Evolutionary conservation across 2,329 filamentous ascomycete species (phyloP).

Genomic region (Aspergillus floridensis): DNA sequence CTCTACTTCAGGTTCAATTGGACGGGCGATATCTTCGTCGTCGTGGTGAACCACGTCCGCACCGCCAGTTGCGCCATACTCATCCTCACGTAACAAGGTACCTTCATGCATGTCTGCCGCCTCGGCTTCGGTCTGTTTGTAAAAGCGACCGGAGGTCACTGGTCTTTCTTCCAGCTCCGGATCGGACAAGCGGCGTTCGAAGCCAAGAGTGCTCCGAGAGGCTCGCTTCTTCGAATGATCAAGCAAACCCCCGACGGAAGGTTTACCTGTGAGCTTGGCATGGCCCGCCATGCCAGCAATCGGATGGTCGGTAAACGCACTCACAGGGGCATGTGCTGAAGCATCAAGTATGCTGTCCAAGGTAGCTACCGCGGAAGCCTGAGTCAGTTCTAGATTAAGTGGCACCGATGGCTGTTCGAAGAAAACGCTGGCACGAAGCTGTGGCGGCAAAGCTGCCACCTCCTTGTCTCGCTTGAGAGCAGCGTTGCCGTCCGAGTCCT

Average conservation of each 20-base stretch:
- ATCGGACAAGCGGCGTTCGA: slow-evolving; percentile 19
- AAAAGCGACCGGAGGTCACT: slow-evolving; percentile 9
- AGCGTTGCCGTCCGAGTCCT: slow-evolving; percentile 18
- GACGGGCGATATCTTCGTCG: slow-evolving; percentile 33
- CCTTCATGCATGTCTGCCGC: slow-evolving; percentile 21
- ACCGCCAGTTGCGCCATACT: slow-evolving; percentile 11
- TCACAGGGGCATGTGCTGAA: slow-evolving; percentile 81
- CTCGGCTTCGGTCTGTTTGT: slow-evolving; percentile 21
- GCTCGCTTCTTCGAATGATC: slow-evolving; percentile 31
- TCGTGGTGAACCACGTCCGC: slow-evolving; percentile 15
- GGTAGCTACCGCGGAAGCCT: slow-evolving; percentile 81
- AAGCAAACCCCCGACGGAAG: slow-evolving; percentile 21
- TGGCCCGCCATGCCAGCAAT: slow-evolving; percentile 72
- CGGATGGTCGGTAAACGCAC: slow-evolving; percentile 85
- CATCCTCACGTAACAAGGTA: slow-evolving; percentile 16
- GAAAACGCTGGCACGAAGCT: slow-evolving; percentile 85
- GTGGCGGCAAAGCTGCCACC: slow-evolving; percentile 65
- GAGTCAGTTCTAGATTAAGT: slow-evolving; percentile 58
- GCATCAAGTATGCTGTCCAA: slow-evolving; percentile 91
- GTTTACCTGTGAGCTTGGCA: slow-evolving; percentile 37
- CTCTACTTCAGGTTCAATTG: slow-evolving; percentile 42
- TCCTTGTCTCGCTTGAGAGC: slow-evolving; percentile 31
- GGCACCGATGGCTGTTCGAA: slow-evolving; percentile 68
- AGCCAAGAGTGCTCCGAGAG: slow-evolving; percentile 31
- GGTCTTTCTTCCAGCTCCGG: slow-evolving; percentile 15